These are phyloP conservation scores for Rhodomyrtus psidioides DNA, from an alignment of 441 rosid species.

Conservation along the genomic window DNA sequence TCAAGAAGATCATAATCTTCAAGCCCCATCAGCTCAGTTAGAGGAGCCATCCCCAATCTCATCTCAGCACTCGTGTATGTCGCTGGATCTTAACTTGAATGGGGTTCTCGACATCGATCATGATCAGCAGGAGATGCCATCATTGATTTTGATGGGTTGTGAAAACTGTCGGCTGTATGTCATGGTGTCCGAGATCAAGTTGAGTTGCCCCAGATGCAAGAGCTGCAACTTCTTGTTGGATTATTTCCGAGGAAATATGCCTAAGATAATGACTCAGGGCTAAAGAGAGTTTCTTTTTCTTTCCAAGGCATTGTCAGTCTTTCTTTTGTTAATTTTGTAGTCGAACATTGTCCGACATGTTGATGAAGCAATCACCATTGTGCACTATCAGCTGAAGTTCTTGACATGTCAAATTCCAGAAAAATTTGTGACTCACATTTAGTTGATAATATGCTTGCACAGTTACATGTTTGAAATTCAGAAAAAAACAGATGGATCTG, in stretches of 20 bases:
- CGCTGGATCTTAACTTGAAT: neutral
- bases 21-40: neutral
- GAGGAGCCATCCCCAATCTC: neutral
- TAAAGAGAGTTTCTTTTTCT: neutral
- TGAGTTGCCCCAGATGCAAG: slow-evolving; percentile 23
- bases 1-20: neutral
- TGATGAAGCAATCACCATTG: neutral
- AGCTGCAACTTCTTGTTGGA: neutral
- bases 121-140: neutral
- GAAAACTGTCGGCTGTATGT: slow-evolving; percentile 21
- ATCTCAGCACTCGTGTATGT: neutral
- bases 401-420: neutral
- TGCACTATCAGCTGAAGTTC: neutral
- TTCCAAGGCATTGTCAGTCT: neutral
- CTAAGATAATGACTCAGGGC: neutral
- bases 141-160: slow-evolving; percentile 29
- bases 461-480: neutral
- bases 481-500: neutral
- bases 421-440: neutral
- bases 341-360: neutral
- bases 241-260: neutral
- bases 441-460: neutral
- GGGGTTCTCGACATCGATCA: neutral
- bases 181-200: slow-evolving; percentile 22
- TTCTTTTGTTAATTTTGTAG: neutral